Conservation (phyloP, 2,329 filamentous ascomycete genomes). For the Ceratocystiopsis sp. region DNA sequence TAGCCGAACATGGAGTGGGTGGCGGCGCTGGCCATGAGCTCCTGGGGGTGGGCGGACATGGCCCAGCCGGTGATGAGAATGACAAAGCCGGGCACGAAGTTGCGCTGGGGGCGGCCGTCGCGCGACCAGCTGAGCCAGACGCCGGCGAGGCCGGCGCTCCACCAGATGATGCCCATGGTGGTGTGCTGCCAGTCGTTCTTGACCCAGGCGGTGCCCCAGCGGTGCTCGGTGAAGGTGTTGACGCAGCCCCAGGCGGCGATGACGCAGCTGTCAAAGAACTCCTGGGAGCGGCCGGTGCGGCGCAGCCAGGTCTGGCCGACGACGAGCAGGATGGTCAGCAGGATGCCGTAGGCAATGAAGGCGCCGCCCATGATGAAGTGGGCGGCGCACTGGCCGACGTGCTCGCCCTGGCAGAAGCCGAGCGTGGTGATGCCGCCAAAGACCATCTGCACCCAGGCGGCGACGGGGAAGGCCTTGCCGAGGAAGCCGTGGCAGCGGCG, state of each 20-base stretch:
- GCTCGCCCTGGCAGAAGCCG: constrained; percentile 84
- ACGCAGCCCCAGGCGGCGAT: constrained; percentile 93
- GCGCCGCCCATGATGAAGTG: constrained; percentile 99
- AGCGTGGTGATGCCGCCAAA: constrained; percentile 87
- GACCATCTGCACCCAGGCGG: constrained; percentile 85
- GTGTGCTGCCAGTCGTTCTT: constrained; percentile 95
- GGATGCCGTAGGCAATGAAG: constrained; percentile 84
- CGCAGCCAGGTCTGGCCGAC: constrained; percentile 80
- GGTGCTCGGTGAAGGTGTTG: constrained; percentile 96
- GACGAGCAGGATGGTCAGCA: constrained; percentile 71
- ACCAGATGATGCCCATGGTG: constrained; percentile 99
- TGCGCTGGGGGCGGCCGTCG: constrained; percentile 73
- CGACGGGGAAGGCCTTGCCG: constrained; percentile 73
- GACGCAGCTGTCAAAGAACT: constrained; percentile 86
- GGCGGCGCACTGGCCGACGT: constrained; percentile 79
- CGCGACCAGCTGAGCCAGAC: constrained; percentile 80
- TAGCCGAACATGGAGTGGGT: constrained; percentile 86
- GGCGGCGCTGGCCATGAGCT: constrained; percentile 67
- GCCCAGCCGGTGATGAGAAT: constrained; percentile 87
- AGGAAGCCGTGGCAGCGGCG: constrained; percentile 62
- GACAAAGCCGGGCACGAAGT: constrained; percentile 83
- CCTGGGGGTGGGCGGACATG: constrained; percentile 85
- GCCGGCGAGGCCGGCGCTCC: constrained; percentile 79
- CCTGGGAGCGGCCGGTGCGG: constrained; percentile 70
- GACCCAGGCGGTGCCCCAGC: constrained; percentile 80